These are phyloP conservation scores for Alliaria petiolata DNA, from an alignment of 345 rosid genomes.

Conservation along the genomic window DNA sequence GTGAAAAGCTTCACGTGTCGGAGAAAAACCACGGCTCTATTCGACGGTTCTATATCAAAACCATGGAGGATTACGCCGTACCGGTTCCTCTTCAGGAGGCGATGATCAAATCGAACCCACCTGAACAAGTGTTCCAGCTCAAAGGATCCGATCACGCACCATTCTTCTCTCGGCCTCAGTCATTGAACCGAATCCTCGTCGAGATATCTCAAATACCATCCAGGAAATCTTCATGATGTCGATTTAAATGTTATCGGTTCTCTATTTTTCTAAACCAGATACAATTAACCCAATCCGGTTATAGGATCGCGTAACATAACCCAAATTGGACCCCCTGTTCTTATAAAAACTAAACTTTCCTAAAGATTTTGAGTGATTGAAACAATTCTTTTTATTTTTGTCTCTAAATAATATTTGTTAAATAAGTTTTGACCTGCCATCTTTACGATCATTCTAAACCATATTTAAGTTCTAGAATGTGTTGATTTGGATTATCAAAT, in stretches of 20 bases:
- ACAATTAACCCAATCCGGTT: slow-evolving; percentile 8
- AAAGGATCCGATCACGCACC: slow-evolving; percentile 79
- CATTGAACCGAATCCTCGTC: slow-evolving; percentile 47
- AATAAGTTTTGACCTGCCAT: too few species aligned
- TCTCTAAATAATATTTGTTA: too few species aligned
- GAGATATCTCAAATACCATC: slow-evolving; percentile 46
- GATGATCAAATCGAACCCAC: slow-evolving; percentile 52
- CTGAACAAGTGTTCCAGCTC: slow-evolving; percentile 48
- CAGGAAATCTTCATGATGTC: slow-evolving; percentile 21
- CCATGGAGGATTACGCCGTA: slow-evolving; percentile 47
- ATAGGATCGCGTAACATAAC: not conserved
- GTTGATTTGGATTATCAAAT: too few species aligned
- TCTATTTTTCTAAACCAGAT: not conserved
- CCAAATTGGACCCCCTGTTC: not conserved
- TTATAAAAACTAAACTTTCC: not conserved
- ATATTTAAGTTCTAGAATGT: too few species aligned
- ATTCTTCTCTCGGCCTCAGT: slow-evolving; percentile 70
- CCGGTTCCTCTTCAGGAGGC: slow-evolving; percentile 47
- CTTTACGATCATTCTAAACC: too few species aligned
- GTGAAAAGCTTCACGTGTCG: slow-evolving; percentile 71
- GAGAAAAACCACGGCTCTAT: slow-evolving; percentile 49
- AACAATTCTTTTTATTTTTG: too few species aligned
- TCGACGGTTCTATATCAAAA: slow-evolving; percentile 54
- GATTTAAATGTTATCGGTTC: not conserved
- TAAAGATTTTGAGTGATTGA: too few species aligned